Conservation (phyloP, 495 filamentous ascomycete species). For the Staphylotrichum longicolle region DNA sequence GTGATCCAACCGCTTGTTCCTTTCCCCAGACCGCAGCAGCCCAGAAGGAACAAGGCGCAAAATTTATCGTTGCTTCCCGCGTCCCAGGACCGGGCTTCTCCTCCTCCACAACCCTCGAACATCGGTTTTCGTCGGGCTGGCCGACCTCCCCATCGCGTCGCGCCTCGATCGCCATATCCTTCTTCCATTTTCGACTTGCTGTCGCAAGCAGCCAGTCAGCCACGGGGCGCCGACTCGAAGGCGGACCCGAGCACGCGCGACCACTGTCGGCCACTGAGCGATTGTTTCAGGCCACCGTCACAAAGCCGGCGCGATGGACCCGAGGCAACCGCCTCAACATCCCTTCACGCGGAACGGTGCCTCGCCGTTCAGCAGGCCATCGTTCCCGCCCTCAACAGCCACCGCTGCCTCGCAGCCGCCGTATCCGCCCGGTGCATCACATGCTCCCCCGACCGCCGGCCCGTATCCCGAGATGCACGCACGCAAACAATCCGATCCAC, state of each 20-base stretch:
- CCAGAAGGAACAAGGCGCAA: constrained; percentile 21
- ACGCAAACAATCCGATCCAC: constrained; percentile 50
- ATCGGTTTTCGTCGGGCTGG: not conserved
- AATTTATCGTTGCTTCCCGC: constrained; percentile 20
- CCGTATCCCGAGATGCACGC: constrained; percentile 48
- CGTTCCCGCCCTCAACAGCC: constrained; percentile 32
- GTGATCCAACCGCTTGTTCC: constrained; percentile 21
- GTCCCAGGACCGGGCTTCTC: not conserved
- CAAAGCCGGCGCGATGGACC: constrained; percentile 35
- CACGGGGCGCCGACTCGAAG: not conserved
- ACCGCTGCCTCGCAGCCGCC: constrained; percentile 31
- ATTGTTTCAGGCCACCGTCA: constrained; percentile 18
- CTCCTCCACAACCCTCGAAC: not conserved
- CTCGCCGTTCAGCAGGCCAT: constrained; percentile 37
- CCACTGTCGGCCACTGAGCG: constrained; percentile 17
- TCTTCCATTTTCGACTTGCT: not conserved
- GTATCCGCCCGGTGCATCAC: constrained; percentile 27
- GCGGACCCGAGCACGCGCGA: not conserved
- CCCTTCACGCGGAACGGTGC: constrained; percentile 42
- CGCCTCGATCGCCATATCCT: not conserved
- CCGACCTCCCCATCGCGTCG: not conserved
- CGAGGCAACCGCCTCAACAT: constrained; percentile 43
- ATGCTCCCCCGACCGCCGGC: constrained; percentile 10
- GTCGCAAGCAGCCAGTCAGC: not conserved
- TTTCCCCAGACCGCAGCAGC: constrained; percentile 19